phyloP scores from a whole-genome alignment of 2,329 filamentous ascomycete species.

The Microcyclosporella mali region DNA sequence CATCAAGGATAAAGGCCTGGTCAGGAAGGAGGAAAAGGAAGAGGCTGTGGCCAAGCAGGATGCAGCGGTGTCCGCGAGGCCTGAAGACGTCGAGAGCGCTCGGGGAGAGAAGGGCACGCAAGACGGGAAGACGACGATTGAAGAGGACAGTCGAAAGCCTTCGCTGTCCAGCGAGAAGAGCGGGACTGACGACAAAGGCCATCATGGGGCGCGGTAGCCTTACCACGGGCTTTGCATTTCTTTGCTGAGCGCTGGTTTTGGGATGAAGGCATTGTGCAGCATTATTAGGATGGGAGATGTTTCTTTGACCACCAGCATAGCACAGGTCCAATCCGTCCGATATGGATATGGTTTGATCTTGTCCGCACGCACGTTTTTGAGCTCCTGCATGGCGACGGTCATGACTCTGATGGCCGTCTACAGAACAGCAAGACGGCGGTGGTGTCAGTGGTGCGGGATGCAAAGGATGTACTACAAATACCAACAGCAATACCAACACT shows the following conservation, averaged over 20 bases:
- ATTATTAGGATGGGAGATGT: not conserved
- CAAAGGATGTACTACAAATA: no score
- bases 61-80: no score
- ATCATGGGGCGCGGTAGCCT: not conserved
- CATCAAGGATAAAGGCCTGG: constrained; percentile 36
- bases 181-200: not conserved
- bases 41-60: constrained; percentile 3
- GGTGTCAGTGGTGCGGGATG: not conserved
- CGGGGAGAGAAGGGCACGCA: not conserved
- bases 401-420: not conserved
- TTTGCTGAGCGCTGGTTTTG: not conserved
- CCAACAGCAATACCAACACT: no score
- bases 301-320: not conserved
- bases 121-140: not conserved
- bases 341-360: not conserved
- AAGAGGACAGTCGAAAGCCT: not conserved
- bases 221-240: not conserved
- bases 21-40: constrained; percentile 22
- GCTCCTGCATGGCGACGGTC: not conserved
- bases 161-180: not conserved
- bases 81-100: not conserved
- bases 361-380: not conserved
- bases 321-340: no score
- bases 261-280: not conserved
- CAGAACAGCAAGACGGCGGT: not conserved